Evolutionary conservation across 495 filamentous ascomycete genomes (phyloP), one percentile per base, ranked within the genome.

Genomic region (Penicillium mononematosum): DNA sequence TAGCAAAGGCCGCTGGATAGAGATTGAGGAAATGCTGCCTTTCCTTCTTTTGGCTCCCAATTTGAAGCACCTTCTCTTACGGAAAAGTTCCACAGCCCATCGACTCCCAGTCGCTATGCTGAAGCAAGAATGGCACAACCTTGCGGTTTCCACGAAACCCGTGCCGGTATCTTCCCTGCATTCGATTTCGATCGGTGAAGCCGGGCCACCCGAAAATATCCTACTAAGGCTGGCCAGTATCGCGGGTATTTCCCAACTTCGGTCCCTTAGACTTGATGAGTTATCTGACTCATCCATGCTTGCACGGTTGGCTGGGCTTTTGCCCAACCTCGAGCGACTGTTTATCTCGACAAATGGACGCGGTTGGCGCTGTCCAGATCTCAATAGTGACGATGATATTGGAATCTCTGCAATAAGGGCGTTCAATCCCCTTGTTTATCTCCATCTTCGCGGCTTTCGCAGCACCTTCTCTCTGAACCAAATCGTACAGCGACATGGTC

Each of bases 261-360:
- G 43, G 20, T 34, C 46, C 8, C 31, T 49, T 10, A 1, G 36
- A 6, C 10, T 63, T 24, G 16, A 5, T 5, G 5, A 42, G 1
- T 2, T 44, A 14, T 51, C 2, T 1, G 38, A 57, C 27, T 5
- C 53, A 17, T n/a, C 7, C 4, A 45, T 29, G 6, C 22, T 65
- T 1, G 12, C 1, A 3, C 12, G 32, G 2, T 25, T 56, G 55
- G 20, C 56, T 5, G 16, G 12, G 19, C 10, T 51, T 3, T 51
- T 62, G 1, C 43, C 56, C 2, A 47, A 56, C 5, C 53, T 65
- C 29, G 53, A 61, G 39, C 29, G 59, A 24, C 56, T 65, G 1
- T 65, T 58, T 19, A 43, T 59, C 14, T 10, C 25, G 5, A 36
- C 31, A 0, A 17, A 27, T 12, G 25, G 24, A n/a, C 2, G 5